These are phyloP conservation scores for Tuber umbilicatum DNA, from an alignment of 495 filamentous ascomycete genomes.

Conservation along the genomic window DNA sequence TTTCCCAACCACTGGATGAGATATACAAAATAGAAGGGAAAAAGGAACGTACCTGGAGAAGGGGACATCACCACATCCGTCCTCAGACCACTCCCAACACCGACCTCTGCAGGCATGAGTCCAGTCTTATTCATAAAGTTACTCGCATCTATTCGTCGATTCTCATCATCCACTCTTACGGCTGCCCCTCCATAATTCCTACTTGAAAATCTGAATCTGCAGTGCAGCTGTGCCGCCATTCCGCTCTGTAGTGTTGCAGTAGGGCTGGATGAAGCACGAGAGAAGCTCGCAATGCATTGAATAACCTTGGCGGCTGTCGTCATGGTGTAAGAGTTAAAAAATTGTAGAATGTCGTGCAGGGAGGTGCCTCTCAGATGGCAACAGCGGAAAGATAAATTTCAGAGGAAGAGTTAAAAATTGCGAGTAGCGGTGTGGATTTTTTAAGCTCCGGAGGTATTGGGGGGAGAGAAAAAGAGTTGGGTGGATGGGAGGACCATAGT, in stretches of 20 bases:
- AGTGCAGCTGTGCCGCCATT: constrained; percentile 1
- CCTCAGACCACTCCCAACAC: constrained; percentile 21
- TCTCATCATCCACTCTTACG: constrained; percentile 29
- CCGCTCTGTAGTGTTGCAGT: constrained; percentile 7
- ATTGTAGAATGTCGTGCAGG: constrained; percentile 13
- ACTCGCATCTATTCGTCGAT: too few species aligned
- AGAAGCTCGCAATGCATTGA: too few species aligned
- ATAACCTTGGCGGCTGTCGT: too few species aligned
- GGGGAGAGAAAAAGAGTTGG: not conserved
- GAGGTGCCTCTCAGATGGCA: constrained; percentile 15
- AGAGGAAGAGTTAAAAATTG: not conserved
- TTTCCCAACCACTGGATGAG: constrained; percentile 86
- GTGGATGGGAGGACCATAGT: not conserved
- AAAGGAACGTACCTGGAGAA: constrained; percentile 29
- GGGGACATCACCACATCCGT: too few species aligned
- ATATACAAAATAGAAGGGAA: constrained; percentile 26
- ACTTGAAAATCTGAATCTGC: constrained; percentile 29
- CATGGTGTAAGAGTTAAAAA: not conserved
- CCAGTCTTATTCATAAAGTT: constrained; percentile 34
- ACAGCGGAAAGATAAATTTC: not conserved
- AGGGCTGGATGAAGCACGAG: constrained; percentile 12
- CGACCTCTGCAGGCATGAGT: constrained; percentile 21
- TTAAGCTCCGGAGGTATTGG: not conserved
- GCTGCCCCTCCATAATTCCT: constrained; percentile 23
- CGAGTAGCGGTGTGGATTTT: not conserved